Evolutionary conservation across 768 basidiomycete species (phyloP), one percentile per base, ranked within the genome.

Genomic region (Pholiota microspora): DNA sequence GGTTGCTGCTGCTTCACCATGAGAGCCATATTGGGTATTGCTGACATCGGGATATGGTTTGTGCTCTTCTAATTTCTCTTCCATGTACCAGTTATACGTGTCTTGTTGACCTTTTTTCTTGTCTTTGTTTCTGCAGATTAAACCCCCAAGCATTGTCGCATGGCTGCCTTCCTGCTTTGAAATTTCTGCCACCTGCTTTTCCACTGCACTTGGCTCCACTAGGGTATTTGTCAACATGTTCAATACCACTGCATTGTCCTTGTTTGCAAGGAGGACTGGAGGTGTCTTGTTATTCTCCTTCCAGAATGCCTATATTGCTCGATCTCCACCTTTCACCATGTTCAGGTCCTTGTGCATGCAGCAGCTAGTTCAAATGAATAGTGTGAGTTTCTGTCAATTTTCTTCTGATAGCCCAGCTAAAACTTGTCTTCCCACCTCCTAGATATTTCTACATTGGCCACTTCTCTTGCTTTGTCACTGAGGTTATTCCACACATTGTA

Each of bases 201-300:
- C n/a, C n/a, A n/a, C n/a, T n/a, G n/a, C n/a, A n/a, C n/a, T n/a
- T n/a, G n/a, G n/a, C n/a, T n/a, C n/a, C n/a, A n/a, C n/a, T n/a
- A n/a, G n/a, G n/a, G n/a, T n/a, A n/a, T n/a, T n/a, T n/a, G n/a
- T n/a, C n/a, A n/a, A n/a, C n/a, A n/a, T n/a, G n/a, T n/a, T n/a
- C n/a, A n/a, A n/a, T 15, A 8, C 40, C 3, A 25, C 64, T 4
- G 67, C 65, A 13, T 54, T 61, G 53, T 64, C 63, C 29, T 60
- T 58, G 59, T 68, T 69, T 15, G 51, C 21, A 2, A 72, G 55
- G 6, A 54, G 15, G 4, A 64, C 47, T 3, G 69, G 69, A 12
- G 18, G 36, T 10, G 16, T 29, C 2, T 32, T 34, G 6, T 47
- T n/a, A 7, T 23, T 7, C 9, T 51, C 18, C 2, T 4, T 18